Evolutionary conservation across 176 grass and related monocot genomes (phyloP), one percentile per base, ranked within the genome.

Genomic region (Aegilops speltoides): DNA sequence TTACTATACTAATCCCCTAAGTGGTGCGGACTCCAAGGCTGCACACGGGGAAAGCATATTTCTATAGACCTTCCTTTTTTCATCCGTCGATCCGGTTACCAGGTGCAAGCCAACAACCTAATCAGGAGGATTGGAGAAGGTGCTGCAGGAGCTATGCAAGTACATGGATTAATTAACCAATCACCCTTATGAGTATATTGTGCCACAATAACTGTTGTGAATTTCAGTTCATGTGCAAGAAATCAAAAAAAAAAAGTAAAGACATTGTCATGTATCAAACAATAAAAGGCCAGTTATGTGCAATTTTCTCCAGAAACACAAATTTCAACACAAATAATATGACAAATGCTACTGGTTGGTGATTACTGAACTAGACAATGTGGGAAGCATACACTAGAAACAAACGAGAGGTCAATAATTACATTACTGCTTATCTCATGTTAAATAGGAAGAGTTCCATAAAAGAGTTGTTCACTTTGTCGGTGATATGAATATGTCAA

Each of bases 371-470:
- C 20, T 71, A 71, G 12, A 66, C 68, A 66, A 74, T 70, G 20
- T 10, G 9, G 28, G 16, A 40, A 36, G 4, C 37, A 78, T 50
- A 28, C 46, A 76, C 19, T 64, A 82, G 28, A 71, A 71, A 82
- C n/a, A 32, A n/a, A 63, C 36, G 15, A 60, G 45, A 82, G 50
- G 25, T 15, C 7, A 71, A 1, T 78, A 61, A 50, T 77, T 14
- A n/a, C 7, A 69, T 50, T 76, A 67, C 5, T 82, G 43, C 15
- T 54, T 54, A 77, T 46, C 13, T 66, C 20, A 86, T 64, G 7
- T 86, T n/a, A 86, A 89, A 59, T 17, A 57, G 36, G 46, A 76
- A 67, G 10, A 32, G 78, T 41, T 31, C 50, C 28, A 36, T 52
- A 86, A 77, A 54, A 3, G 62, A 80, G 22, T 75, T 46, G 19